A percentile compares a stretch with the other conserved stretches of the same genome.
Evolutionary conservation across 805 yeast genomes (phyloP).

Genomic region (Naumovozyma castellii): DNA sequence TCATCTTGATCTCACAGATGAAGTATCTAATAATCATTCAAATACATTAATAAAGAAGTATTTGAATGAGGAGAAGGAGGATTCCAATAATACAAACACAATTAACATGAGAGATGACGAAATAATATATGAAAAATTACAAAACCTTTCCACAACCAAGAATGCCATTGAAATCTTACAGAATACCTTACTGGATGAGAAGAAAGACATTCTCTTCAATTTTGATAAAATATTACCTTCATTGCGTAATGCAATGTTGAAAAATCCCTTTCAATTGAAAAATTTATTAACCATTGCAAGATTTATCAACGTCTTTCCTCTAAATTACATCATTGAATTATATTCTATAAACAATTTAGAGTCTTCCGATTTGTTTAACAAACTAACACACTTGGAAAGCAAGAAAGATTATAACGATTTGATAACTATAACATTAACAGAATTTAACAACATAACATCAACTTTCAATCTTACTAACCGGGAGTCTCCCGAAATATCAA

Average conservation of each 20-base stretch:
- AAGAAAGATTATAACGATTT: slow-evolving; percentile 4
- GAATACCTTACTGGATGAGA: slow-evolving; percentile 9
- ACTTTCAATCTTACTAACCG: slow-evolving; percentile 1
- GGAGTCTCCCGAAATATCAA: slow-evolving; percentile 7
- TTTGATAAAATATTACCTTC: slow-evolving; percentile 10
- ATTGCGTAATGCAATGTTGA: slow-evolving; percentile 17
- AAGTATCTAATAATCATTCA: slow-evolving; percentile 17
- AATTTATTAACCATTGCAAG: slow-evolving; percentile 19
- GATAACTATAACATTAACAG: background rate
- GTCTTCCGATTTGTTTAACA: slow-evolving; percentile 9
- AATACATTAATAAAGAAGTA: slow-evolving; percentile 23
- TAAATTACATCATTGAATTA: slow-evolving; percentile 23
- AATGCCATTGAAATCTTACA: slow-evolving; percentile 14
- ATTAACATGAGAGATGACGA: background rate
- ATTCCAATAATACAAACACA: slow-evolving; percentile 1
- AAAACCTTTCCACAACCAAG: background rate
- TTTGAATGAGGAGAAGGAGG: no score
- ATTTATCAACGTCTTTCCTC: slow-evolving; percentile 25
- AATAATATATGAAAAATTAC: background rate
- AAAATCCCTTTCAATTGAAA: slow-evolving; percentile 24
- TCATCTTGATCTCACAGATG: slow-evolving; percentile 26
- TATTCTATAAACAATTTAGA: slow-evolving; percentile 25
- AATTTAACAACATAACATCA: slow-evolving; percentile 15
- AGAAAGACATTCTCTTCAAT: no score
- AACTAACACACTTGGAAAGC: slow-evolving; percentile 9